Evolutionary conservation across 2,329 filamentous ascomycete species (phyloP).

Genomic region (Epichloe uncinata): DNA sequence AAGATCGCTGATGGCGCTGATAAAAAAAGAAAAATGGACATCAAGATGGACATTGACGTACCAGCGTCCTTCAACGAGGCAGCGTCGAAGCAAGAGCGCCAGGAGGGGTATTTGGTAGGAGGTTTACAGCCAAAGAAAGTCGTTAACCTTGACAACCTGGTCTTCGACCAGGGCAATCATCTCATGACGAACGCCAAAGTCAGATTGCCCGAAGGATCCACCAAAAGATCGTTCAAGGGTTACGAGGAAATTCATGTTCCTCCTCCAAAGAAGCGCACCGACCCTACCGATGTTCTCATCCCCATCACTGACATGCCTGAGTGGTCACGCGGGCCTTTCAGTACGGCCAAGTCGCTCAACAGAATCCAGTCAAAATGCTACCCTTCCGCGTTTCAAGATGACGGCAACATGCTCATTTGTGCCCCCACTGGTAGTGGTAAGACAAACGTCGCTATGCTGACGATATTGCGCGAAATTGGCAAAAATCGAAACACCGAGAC

Average conservation of each 20-base stretch:
- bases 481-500: slow-evolving; percentile 85
- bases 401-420: slow-evolving; percentile 96
- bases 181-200: slow-evolving; percentile 99
- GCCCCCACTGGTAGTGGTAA: slow-evolving; percentile 96
- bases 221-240: slow-evolving; percentile 89
- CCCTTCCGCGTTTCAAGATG: slow-evolving; percentile 78
- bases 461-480: slow-evolving; percentile 90
- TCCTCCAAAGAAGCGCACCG: slow-evolving; percentile 73
- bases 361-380: slow-evolving; percentile 93
- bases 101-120: slow-evolving; percentile 59
- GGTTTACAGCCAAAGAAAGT: slow-evolving; percentile 75
- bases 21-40: slow-evolving; percentile 59
- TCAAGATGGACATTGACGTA: slow-evolving; percentile 90
- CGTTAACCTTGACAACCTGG: slow-evolving; percentile 88
- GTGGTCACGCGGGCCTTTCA: slow-evolving; percentile 82
- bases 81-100: slow-evolving; percentile 37
- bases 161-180: slow-evolving; percentile 97
- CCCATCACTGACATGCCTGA: slow-evolving; percentile 81
- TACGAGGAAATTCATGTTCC: slow-evolving; percentile 98
- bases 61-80: slow-evolving; percentile 43
- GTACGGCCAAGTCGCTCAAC: slow-evolving; percentile 75
- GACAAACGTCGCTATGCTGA: slow-evolving; percentile 96
- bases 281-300: slow-evolving; percentile 67
- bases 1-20: slow-evolving; percentile 47
- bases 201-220: slow-evolving; percentile 83